Evolutionary conservation across 345 rosid species (phyloP), one percentile per base, ranked within the genome.

Genomic region (Eucalyptus viminalis): DNA sequence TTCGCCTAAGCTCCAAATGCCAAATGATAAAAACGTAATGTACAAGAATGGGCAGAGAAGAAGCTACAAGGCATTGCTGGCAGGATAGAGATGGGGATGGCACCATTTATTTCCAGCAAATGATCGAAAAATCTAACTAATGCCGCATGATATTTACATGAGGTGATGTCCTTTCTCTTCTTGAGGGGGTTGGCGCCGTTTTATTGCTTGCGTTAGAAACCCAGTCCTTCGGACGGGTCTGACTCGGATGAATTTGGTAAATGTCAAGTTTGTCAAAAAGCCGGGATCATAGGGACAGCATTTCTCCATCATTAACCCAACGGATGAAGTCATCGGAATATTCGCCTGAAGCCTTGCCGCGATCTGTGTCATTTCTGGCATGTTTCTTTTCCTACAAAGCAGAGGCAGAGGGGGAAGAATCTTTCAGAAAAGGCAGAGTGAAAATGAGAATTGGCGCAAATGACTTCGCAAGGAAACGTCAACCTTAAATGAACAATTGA

Each of bases 301-400:
- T 88, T 69, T 92, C 96, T 85, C 97, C 99, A 50, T 95, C 87
- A 53, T 89, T 92, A 65, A 98, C 96, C 99, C 99, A 98, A 81
- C 91, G 91, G 51, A 69, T 88, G 81, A 95, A 98, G 76, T 94
- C 92, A 86, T 93, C 90, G 34, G 97, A 90, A 86, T 92, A 94
- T 88, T 91, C 92, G 53, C 88, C 86, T 67, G 86, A 47, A 31
- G 45, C 51, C 76, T 37, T 90, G 86, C 90, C 89, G 2, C 86
- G 40, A 14, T 81, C 76, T 31, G 58, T 86, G 19, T 90, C 87
- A 3, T 88, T 90, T 25, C 85, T 91, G 89, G 87, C 90, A 76
- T 76, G 29, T 40, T 40, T 76, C 29, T 76, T 76, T 21, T 76
- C 85, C 85, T 76, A 21, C 85, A 76, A 40, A 11, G 85, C 47